Base-by-base conservation (phyloP, 768 basidiomycete genomes). In the Glaciozyma martinii region DNA sequence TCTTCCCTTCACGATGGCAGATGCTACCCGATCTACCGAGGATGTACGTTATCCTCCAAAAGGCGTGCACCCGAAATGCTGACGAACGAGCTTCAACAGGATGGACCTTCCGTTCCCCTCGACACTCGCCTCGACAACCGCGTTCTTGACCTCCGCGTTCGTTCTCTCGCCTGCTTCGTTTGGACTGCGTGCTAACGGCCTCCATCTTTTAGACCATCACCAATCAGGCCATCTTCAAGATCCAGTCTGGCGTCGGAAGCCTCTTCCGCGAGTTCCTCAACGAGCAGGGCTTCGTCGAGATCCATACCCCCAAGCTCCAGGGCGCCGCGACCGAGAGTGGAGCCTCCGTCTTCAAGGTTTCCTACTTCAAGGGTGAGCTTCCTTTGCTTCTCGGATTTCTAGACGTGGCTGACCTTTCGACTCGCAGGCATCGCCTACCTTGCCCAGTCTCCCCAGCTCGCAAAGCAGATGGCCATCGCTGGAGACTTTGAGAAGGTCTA, bases 401-500 rank as follows among this genome's bases (percentile, higher is more conserved):
- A 18, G 46, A 43, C 49, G 18, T 5, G 27, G 18, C 27, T 42
- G 3, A 8, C 8, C 12, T 37, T 49, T 58, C 16, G 27, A 40
- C 37, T 25, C 18, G 32, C 70, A 94, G 92, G 89, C 37, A 83
- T 77, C 71, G 95, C 95, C 3, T 99, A 82, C 80, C 83, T 99
- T 47, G 95, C 95, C 25, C 95, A 99, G 77, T 92, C 89, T 46
- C 95, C 95, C 47, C 95, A 99, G 75, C 81, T 98, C 21, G 90
- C 92, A 58, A 99, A 99, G 78, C 95, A 99, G 78, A 99, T 99
- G 95, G 89, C 88, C 66, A 98, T 99, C 72, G 91, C 95, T 42
- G 92, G 90, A 60, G 95, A 98, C 78, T 92, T 98, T 75, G 95
- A 98, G 77, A 84, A 91, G 40, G 95, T 99, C 12, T 99, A 93